phyloP scores from a whole-genome alignment of 345 rosid species.

The Camelina laxa region DNA sequence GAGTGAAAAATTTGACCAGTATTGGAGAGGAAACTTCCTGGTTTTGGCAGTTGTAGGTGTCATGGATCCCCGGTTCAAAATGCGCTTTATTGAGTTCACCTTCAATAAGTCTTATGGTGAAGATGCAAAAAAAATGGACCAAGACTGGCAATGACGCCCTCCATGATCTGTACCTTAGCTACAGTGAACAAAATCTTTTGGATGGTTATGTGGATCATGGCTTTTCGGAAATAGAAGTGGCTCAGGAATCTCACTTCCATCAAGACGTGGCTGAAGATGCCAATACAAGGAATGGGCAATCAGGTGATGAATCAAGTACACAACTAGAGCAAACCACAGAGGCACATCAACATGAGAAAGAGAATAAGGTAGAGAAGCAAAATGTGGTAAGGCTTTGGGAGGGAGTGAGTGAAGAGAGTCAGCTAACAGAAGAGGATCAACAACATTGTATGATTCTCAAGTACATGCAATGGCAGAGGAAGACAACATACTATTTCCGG shows the following conservation, averaged over 20 bases:
- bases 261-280: conserved; percentile 51
- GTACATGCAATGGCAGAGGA: conserved; percentile 45
- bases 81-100: conserved; percentile 72
- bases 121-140: conserved; percentile 54
- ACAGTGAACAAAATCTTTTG: conserved; percentile 42
- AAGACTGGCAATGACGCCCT: conserved; percentile 67
- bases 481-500: conserved; percentile 9
- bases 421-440: conserved; percentile 38
- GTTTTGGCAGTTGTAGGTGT: conserved; percentile 74
- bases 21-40: conserved; percentile 75
- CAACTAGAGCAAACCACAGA: conserved; percentile 30
- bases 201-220: conserved; percentile 35
- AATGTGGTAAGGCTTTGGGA: conserved; percentile 46
- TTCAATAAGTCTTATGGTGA: conserved; percentile 69
- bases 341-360: conserved; percentile 29
- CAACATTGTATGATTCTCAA: conserved; percentile 33
- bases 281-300: conserved; percentile 23
- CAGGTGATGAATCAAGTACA: conserved; percentile 30
- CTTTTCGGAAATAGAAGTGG: conserved; percentile 46
- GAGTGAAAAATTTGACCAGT: conserved; percentile 60
- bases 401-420: conserved; percentile 36
- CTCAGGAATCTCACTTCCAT: conserved; percentile 51
- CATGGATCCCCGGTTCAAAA: conserved; percentile 84
- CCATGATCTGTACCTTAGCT: conserved; percentile 68
- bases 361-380: conserved; percentile 41